phyloP scores from a whole-genome alignment of 441 rosid genomes.

The Raphanus hybrid region DNA sequence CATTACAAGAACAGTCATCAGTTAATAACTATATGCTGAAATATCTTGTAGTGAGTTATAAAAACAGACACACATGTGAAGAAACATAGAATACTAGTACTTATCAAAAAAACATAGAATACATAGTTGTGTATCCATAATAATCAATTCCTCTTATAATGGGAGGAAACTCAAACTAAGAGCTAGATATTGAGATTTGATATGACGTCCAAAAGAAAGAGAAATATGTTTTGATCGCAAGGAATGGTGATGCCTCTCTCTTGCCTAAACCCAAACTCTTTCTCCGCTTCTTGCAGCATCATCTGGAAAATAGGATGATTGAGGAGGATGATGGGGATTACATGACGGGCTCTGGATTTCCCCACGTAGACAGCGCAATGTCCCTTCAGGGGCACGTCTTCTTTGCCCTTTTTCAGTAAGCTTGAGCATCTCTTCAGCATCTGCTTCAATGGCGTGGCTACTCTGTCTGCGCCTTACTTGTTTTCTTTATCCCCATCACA shows the following conservation, averaged over 20 bases:
- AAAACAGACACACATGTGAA: too few relatives aligned
- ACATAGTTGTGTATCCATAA: not conserved
- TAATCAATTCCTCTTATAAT: not conserved
- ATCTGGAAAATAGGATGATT: slow-evolving; percentile 70
- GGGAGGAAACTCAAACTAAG: slow-evolving; percentile 2
- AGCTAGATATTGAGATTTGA: slow-evolving; percentile 24
- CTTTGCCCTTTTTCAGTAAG: slow-evolving; percentile 65
- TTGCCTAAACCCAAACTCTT: slow-evolving; percentile 88
- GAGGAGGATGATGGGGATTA: slow-evolving; percentile 79
- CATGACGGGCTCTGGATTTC: slow-evolving; percentile 66
- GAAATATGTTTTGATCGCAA: slow-evolving; percentile 86
- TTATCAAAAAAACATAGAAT: too few relatives aligned
- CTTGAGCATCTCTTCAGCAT: slow-evolving; percentile 84
- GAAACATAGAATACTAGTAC: too few relatives aligned
- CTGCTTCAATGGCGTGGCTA: slow-evolving; percentile 48
- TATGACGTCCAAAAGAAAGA: slow-evolving; percentile 54
- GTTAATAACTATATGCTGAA: too few relatives aligned
- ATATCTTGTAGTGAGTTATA: too few relatives aligned
- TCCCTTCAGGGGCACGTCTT: slow-evolving; percentile 84
- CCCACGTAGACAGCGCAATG: slow-evolving; percentile 88
- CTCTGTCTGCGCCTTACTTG: not conserved
- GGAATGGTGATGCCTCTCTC: slow-evolving; percentile 91
- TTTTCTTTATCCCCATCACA: not conserved
- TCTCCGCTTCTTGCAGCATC: slow-evolving; percentile 78
- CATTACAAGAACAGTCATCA: too few relatives aligned